Base-by-base conservation (phyloP, 345 rosid species). In the Sonneratia caseolaris region DNA sequence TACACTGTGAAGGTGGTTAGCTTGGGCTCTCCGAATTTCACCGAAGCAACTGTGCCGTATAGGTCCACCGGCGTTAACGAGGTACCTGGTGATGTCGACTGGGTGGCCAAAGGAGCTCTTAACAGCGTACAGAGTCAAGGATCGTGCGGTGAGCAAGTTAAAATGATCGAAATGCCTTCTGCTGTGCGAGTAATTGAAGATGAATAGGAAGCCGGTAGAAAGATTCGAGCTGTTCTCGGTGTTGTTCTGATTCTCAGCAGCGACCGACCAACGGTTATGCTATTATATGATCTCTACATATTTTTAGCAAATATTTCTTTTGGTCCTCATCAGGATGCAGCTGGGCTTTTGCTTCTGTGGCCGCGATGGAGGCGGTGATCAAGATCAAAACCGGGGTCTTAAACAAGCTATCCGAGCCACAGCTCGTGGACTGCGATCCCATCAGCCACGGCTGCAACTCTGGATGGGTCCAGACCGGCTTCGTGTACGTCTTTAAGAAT, bases 371-470 rank as follows among this genome's bases (percentile, higher is more conserved):
- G 40, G 43, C 37, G 3, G 75, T 86, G 4, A 76, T 74, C 51
- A 66, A 80, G 77, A 82, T 88, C 8, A 75, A 37, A 47, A 80
- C 79, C 1, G 86, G 84, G 0, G 36, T 68, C 16, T 74, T 87
- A 8, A 27, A 79, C 5, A 68, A 75, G 0, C 51, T 91, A n/a
- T 88, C 93, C 0, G 92, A 84, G 72, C 94, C 88, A 72, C 85
- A 90, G 72, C 78, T 90, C 15, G 73, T 88, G n/a, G 89, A 88
- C 11, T 88, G 90, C 51, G 75, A 64, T 65, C 70, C 74, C n/a
- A 68, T 47, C 3, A 80, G 81, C 11, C 47, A 78, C 7, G 94
- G 91, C 69, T 89, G 88, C 48, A 3, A 32, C 0, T 85, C 87
- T 27, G 84, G 85, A 51, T 75, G 47, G 13, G 72, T 77, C 83